Evolutionary conservation across 345 rosid species (phyloP), one percentile per base, ranked within the genome.

Genomic region (Trapa bicornis): DNA sequence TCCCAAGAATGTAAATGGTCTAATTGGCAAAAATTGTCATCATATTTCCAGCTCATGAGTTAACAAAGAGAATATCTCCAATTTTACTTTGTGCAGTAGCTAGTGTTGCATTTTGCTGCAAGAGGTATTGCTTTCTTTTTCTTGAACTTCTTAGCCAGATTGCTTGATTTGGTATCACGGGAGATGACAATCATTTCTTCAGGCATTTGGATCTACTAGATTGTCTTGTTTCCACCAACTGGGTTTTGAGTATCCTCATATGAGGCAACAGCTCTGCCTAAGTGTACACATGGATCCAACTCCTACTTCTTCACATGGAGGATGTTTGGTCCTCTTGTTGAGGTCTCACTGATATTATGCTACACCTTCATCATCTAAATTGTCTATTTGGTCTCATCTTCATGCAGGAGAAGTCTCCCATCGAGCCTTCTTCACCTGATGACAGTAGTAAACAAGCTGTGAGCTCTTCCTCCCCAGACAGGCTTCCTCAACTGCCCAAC

Each of bases 401-500:
- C 37, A 12, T 77, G 77, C 78, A 87, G 96, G 91, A 83, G 41
- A 78, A 85, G 68, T 62, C 67, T 74, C 72, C 57, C 29, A 71
- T 65, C 22, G 86, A 84, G 72, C 53, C 71, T 47, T 73, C 67
- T 67, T 56, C 80, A 14, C 78, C 52, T 37, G 74, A 74, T 37
- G 13, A 53, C 53, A 38, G 65, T 50, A 61, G 43, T 16, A 70
- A 61, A 60, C 72, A 53, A 53, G 62, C 53, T 37, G 35, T 80
- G 38, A 68, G 65, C 36, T 68, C 83, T 5, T 66, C 85, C 15
- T 41, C 65, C 1, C 82, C 76, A 71, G 53, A 73, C 60, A 85
- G 76, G 33, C 77, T 78, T 41, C 84, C 88, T 57, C 83, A 85
- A 74, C 70, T 85, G 61, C 98, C 98, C 1, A 86, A 76, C 71